Base-by-base conservation (phyloP, 106 monocot species). In the Acorus calamus region DNA sequence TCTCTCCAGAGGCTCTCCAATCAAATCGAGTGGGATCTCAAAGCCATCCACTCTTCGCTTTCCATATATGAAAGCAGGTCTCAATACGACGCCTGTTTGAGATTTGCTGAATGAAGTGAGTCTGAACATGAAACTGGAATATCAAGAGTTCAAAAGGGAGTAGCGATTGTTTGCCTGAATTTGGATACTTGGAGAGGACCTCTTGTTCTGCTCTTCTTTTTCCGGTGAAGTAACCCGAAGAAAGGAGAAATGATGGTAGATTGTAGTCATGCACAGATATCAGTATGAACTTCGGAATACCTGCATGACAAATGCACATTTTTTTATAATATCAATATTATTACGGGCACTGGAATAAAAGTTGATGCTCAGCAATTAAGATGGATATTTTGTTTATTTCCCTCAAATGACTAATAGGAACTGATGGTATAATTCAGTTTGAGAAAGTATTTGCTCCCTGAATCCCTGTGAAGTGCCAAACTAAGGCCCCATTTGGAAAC, bases 251-350 rank as follows among this genome's bases (percentile, higher is more conserved):
- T 11, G 82, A 56, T 45, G 92, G 88, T 7, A 93, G 72, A 45
- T 93, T 92, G 67, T 85, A 92, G 48, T 92, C 84, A 64, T 92
- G 92, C 45, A 92, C 92, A 56, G 92, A 92, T 6, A 92, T 88
- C 42, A 88, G 44, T 47, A 92, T 74, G 52, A 92, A 92, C 59
- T 88, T 88, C 4, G 87, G 92, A 56, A 92, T 55, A 44, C 92
- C 92, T 92, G 64, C 75, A 84, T 43, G 12, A 60, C 9, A 6
- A 6, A 11, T 44, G 44, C 14, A 47, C 8, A n/a, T 11, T n/a
- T n/a, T 8, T 44, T 4, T 12, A 64, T 4, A 11, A 64, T 2
- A 62, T 14, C 8, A 50, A 64, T 28, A 49, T n/a, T 4, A 47
- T 9, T 3, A 5, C 0, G 5, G 48, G 6, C 3, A 62, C 61